A percentile compares a stretch with the other conserved stretches of the same genome.
These are phyloP conservation scores for Avena eriantha DNA, from an alignment of 176 grass and related monocot genomes.

Conservation along the genomic window DNA sequence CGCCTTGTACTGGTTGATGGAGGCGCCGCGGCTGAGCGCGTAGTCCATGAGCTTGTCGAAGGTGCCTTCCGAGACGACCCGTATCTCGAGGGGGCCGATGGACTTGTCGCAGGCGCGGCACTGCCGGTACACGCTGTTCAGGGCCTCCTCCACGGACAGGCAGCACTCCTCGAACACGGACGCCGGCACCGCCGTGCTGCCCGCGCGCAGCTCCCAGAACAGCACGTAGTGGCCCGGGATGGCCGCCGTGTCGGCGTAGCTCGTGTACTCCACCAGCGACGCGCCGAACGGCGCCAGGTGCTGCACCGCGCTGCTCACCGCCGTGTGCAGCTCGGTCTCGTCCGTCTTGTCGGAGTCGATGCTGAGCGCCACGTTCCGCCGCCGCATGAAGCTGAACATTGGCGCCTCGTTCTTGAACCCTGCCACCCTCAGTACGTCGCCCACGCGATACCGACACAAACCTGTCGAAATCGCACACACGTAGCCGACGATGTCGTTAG, in stretches of 20 bases:
- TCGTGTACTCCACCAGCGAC: conserved; percentile 89
- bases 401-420: conserved; percentile 98
- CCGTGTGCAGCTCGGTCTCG: conserved; percentile 93
- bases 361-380: conserved; percentile 94
- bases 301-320: conserved; percentile 68
- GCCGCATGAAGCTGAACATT: conserved; percentile 80
- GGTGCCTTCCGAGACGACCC: conserved; percentile 83
- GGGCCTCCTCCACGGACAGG: conserved; percentile 83
- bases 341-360: conserved; percentile 97
- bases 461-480: conserved; percentile 49
- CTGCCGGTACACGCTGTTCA: conserved; percentile 95
- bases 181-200: conserved; percentile 66
- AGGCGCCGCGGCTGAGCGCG: conserved; percentile 85
- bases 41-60: conserved; percentile 99
- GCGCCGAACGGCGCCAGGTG: conserved; percentile 82
- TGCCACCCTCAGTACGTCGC: conserved; percentile 83
- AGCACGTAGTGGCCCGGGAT: conserved; percentile 98
- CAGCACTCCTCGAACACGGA: conserved; percentile 96
- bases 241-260: conserved; percentile 74
- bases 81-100: conserved; percentile 89
- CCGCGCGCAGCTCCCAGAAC: conserved; percentile 81
- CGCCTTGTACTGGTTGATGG: conserved; percentile 99
- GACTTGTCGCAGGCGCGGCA: conserved; percentile 79
- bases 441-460: conserved; percentile 93
- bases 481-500: background rate